Percentiles rank a stretch among this genome's conserved stretches.
Evolutionary conservation across 257 asterid species (phyloP).

Genomic region (Nyctanthes arbortristis): DNA sequence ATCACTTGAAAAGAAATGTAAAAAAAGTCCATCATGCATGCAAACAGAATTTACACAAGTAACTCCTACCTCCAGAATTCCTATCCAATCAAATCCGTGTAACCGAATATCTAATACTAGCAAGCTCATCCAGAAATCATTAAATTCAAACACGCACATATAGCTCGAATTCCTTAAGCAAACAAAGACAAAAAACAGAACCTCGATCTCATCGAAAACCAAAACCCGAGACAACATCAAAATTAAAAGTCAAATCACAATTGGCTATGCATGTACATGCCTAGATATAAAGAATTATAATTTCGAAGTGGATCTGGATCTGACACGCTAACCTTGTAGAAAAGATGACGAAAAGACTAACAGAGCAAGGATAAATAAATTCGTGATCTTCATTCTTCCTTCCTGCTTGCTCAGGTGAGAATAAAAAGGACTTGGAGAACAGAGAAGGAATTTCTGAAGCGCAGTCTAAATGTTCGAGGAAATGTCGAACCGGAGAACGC

Average conservation of each 20-base stretch:
- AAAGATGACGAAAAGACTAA: slow-evolving; percentile 65
- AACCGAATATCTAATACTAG: background rate
- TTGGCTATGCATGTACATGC: slow-evolving; percentile 30
- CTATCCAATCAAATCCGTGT: background rate
- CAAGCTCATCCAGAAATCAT: background rate
- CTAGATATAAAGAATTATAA: slow-evolving; percentile 10
- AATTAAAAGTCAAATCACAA: slow-evolving; percentile 7
- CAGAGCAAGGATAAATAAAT: slow-evolving; percentile 55
- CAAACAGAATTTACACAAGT: slow-evolving; percentile 7
- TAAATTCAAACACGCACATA: background rate
- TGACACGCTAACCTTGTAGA: slow-evolving; percentile 56
- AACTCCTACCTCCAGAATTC: slow-evolving; percentile 19
- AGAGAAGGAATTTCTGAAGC: slow-evolving; percentile 26
- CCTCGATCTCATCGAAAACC: slow-evolving; percentile 24
- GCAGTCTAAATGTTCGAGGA: slow-evolving; percentile 26
- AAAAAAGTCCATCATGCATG: slow-evolving; percentile 15
- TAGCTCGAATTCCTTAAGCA: background rate
- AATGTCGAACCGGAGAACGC: slow-evolving; percentile 20
- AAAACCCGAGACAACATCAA: background rate
- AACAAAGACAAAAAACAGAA: background rate
- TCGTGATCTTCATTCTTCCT: slow-evolving; percentile 59
- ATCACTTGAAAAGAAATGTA: background rate
- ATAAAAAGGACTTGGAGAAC: slow-evolving; percentile 5
- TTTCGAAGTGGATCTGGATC: slow-evolving; percentile 31
- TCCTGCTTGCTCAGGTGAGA: slow-evolving; percentile 16